A percentile compares a stretch with the other conserved stretches of the same genome.
phyloP scores from a whole-genome alignment of 2,329 filamentous ascomycete genomes.

The Alternaria triticina region DNA sequence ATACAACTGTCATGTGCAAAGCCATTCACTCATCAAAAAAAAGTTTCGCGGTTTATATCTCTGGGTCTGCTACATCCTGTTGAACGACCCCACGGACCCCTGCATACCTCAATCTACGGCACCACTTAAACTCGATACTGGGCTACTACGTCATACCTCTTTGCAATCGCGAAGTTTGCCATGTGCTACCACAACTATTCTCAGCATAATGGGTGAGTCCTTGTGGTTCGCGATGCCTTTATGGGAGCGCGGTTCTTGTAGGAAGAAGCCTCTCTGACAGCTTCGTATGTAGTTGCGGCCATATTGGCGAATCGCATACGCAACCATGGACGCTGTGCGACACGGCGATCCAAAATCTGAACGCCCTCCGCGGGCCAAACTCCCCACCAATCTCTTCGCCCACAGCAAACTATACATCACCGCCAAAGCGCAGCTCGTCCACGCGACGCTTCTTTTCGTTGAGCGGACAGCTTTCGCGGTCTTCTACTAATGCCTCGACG shows the following conservation, averaged over 20 bases:
- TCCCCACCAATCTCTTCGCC: constrained; percentile 35
- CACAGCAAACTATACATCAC: constrained; percentile 9
- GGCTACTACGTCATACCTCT: constrained; percentile 15
- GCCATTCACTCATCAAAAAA: background rate
- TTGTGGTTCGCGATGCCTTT: background rate
- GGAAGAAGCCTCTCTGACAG: background rate
- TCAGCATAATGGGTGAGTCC: constrained; percentile 29
- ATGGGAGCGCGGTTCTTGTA: background rate
- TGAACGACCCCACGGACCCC: background rate
- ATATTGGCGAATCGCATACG: constrained; percentile 35
- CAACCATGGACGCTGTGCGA: constrained; percentile 39
- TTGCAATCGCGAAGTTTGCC: background rate
- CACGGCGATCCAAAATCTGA: constrained; percentile 28
- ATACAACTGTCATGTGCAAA: constrained; percentile 3
- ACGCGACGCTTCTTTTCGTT: constrained; percentile 36
- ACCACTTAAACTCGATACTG: constrained; percentile 3
- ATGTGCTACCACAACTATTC: constrained; percentile 46
- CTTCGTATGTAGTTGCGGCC: constrained; percentile 33
- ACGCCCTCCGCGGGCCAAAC: constrained; percentile 32
- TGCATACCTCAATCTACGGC: constrained; percentile 6
- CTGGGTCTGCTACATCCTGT: constrained; percentile 10
- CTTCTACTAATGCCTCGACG: constrained; percentile 22
- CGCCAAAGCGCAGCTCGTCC: constrained; percentile 28
- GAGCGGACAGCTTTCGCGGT: constrained; percentile 32
- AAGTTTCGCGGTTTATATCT: background rate